Base-by-base conservation (phyloP, 306 rosid species). In the Vigna trinervia region DNA sequence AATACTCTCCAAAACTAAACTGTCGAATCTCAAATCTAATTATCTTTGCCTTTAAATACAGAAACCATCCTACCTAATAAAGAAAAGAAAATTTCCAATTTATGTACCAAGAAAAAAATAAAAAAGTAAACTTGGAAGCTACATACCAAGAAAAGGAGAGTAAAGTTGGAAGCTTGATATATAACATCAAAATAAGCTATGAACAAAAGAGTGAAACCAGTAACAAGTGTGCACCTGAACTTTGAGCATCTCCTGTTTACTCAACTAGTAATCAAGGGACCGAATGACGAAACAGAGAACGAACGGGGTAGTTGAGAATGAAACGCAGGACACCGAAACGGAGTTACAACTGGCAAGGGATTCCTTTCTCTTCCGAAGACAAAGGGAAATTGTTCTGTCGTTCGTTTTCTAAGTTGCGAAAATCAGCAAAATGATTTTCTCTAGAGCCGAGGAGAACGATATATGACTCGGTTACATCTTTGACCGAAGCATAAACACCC, bases 191-290 rank as follows among this genome's bases (percentile, higher is more conserved):
- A 67, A 43, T 17, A 22, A 47, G 6, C 2, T 36, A 45, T 12
- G 14, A 9, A 34, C 9, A 76, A 1, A 17, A 71, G 5, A 78
- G 53, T 41, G 0, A 76, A 82, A 62, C 4, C 47, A 48, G 66
- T 32, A 53, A 52, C 14, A 78, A 65, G 82, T 17, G 64, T 46
- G 53, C 50, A 94, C 98, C 98, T 92, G 95, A 84, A 84, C 30
- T 87, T 89, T 89, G 89, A 84, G 68, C 75, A 59, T 62, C 78
- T 92, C 98, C 76, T 90, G 98, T 86, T 92, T 95, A 71, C 83
- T 90, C 98, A 92, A 17, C 19, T 17, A 17, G 19, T 17, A 17
- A 17, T 17, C 19, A 17, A 17, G 19, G 19, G 19, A 17, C 19
- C 19, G 19, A 17, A 17, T 17, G 19, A 17, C 19, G 19, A 17